Percentiles rank a stretch among this genome's conserved stretches.
Evolutionary conservation across 192 early-diverging fungal genomes (phyloP).

Genomic region (Lobosporangium transversale): DNA sequence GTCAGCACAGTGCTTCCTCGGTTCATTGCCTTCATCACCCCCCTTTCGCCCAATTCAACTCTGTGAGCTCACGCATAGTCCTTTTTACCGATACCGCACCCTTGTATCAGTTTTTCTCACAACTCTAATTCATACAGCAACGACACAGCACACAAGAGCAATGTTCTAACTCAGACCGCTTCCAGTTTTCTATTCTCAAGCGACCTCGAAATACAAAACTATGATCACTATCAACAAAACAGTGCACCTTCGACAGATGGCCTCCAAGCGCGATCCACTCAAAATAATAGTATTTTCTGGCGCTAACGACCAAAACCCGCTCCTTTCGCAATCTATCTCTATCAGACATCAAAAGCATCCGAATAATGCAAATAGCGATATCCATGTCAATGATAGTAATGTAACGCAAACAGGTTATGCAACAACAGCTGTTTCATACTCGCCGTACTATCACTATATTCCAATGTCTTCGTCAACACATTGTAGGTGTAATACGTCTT

Average conservation of each 20-base stretch:
- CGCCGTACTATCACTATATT: background rate
- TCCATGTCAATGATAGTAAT: background rate
- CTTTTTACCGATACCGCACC: background rate
- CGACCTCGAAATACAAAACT: conserved; percentile 20
- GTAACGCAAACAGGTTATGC: conserved; percentile 2
- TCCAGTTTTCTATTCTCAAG: conserved; percentile 1
- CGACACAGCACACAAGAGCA: background rate
- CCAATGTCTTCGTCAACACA: background rate
- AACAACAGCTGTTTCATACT: background rate
- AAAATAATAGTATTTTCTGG: background rate
- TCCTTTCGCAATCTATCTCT: background rate
- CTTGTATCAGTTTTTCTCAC: conserved; percentile 14
- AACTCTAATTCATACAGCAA: background rate
- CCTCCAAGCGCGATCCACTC: background rate
- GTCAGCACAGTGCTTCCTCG: background rate
- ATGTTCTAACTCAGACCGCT: background rate
- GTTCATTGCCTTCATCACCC: background rate
- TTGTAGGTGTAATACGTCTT: background rate
- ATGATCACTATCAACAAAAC: conserved; percentile 1
- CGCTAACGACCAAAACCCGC: background rate
- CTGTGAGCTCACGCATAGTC: background rate
- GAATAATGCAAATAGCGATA: conserved; percentile 6
- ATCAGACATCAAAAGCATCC: background rate
- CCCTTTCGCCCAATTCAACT: background rate
- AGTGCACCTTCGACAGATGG: background rate